A percentile compares a stretch with the other conserved stretches of the same genome.
phyloP scores from a whole-genome alignment of 108 stramenopile species.

The Ochromonas danica region DNA sequence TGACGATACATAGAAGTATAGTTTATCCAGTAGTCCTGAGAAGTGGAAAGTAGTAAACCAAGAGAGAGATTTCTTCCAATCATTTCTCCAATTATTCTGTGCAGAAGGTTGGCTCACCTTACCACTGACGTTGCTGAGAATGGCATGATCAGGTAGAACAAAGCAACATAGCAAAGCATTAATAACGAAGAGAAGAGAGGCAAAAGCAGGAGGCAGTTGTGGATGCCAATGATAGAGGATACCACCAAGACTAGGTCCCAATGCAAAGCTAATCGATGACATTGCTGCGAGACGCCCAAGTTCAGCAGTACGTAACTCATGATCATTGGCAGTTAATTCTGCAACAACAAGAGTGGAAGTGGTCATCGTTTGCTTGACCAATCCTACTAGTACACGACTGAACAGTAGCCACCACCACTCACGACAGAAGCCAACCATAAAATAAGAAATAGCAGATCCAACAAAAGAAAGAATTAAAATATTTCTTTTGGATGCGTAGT shows the following conservation, averaged over 20 bases:
- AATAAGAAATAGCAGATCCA: conserved; percentile 75
- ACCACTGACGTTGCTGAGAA: not conserved
- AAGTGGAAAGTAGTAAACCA: not conserved
- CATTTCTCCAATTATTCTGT: not conserved
- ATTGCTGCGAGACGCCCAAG: not conserved
- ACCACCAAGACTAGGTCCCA: not conserved
- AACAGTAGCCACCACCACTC: conserved; percentile 61
- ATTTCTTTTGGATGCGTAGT: conserved; percentile 61
- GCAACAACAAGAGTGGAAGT: conserved; percentile 77
- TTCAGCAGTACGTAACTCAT: not conserved
- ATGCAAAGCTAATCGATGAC: not conserved
- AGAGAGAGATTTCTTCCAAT: not conserved
- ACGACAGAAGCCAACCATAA: conserved; percentile 63
- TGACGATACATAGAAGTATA: not conserved
- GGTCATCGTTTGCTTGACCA: conserved; percentile 90
- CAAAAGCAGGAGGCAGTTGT: not conserved
- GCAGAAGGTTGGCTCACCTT: not conserved
- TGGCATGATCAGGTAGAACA: not conserved
- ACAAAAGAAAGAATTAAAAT: conserved; percentile 75
- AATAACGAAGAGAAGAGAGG: not conserved
- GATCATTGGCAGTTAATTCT: conserved; percentile 44
- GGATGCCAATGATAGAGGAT: not conserved
- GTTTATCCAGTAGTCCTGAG: no score
- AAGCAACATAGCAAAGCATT: not conserved
- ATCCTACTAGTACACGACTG: conserved; percentile 75